These are phyloP conservation scores for Mallotus repandus DNA, from an alignment of 441 rosid species.

Conservation along the genomic window DNA sequence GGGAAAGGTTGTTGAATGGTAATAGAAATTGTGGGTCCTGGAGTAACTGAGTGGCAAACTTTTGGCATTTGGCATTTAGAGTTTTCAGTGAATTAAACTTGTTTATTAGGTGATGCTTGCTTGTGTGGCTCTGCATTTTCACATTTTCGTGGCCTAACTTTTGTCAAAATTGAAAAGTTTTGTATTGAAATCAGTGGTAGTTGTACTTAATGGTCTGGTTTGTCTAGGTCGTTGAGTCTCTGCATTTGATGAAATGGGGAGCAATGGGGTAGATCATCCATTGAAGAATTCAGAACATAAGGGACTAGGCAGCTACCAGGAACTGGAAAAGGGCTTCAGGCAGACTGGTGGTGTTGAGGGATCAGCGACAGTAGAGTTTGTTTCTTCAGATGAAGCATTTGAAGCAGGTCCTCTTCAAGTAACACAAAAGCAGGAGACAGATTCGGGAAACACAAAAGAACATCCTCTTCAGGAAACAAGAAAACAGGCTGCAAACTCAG, in stretches of 20 bases:
- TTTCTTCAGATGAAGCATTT: conserved; percentile 30
- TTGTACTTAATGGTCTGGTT: conserved; percentile 15
- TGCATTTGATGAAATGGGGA: conserved; percentile 44
- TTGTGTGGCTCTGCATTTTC: conserved; percentile 8
- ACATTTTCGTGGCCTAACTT: conserved; percentile 9
- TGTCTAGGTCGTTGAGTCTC: conserved; percentile 25
- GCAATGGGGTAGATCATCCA: conserved; percentile 47
- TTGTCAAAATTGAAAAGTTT: conserved; percentile 12
- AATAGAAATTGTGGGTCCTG: neutral
- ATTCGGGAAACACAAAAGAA: conserved; percentile 24
- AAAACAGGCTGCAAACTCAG: conserved; percentile 27
- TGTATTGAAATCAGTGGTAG: neutral
- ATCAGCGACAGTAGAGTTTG: conserved; percentile 26
- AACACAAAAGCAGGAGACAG: conserved; percentile 1
- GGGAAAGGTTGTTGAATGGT: neutral
- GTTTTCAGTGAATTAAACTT: neutral
- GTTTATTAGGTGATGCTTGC: neutral
- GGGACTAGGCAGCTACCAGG: conserved; percentile 29
- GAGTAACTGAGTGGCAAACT: neutral
- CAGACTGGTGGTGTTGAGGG: conserved; percentile 27
- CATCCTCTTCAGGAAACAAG: conserved; percentile 3
- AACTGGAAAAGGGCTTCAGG: conserved; percentile 21
- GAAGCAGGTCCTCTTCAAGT: conserved; percentile 17
- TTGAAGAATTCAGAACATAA: conserved; percentile 36
- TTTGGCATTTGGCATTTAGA: conserved; percentile 5